These are phyloP conservation scores for Schizochytrium sp. DNA, from an alignment of 108 stramenopile species.

Conservation along the genomic window DNA sequence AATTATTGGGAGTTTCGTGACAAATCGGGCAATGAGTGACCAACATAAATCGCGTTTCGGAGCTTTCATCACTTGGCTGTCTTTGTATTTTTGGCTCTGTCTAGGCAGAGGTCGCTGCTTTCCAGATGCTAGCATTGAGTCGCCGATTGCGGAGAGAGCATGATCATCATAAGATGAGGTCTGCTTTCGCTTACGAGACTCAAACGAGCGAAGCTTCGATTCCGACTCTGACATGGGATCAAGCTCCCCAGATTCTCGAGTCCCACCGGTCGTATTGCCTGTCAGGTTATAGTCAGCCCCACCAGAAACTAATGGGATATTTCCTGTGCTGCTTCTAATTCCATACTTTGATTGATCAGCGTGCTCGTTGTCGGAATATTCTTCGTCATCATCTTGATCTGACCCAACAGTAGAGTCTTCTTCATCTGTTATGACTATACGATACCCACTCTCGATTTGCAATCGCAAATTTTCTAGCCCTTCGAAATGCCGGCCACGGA, in stretches of 20 bases:
- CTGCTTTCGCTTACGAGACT: background rate
- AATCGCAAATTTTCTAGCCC: background rate
- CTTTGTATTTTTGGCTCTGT: too few species aligned
- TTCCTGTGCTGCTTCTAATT: too few species aligned
- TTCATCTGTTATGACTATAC: conserved; percentile 25
- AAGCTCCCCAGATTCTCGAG: too few species aligned
- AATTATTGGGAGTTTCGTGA: background rate
- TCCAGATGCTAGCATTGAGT: background rate
- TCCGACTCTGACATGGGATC: too few species aligned
- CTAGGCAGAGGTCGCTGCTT: background rate
- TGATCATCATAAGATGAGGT: background rate
- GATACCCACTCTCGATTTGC: conserved; percentile 8
- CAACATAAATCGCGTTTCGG: too few species aligned
- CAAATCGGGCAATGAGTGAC: background rate
- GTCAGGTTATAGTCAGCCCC: too few species aligned
- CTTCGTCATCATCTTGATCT: too few species aligned
- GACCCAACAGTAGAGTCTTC: background rate
- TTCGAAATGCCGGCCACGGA: background rate
- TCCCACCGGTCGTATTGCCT: too few species aligned
- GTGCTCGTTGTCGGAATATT: too few species aligned
- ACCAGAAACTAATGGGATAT: too few species aligned
- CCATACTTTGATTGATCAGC: too few species aligned
- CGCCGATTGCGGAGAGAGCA: background rate
- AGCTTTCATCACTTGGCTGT: too few species aligned
- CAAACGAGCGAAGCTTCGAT: background rate